A percentile compares a stretch with the other conserved stretches of the same genome.
phyloP scores from a whole-genome alignment of 2,329 filamentous ascomycete genomes.

The Thelonectria blattea region DNA sequence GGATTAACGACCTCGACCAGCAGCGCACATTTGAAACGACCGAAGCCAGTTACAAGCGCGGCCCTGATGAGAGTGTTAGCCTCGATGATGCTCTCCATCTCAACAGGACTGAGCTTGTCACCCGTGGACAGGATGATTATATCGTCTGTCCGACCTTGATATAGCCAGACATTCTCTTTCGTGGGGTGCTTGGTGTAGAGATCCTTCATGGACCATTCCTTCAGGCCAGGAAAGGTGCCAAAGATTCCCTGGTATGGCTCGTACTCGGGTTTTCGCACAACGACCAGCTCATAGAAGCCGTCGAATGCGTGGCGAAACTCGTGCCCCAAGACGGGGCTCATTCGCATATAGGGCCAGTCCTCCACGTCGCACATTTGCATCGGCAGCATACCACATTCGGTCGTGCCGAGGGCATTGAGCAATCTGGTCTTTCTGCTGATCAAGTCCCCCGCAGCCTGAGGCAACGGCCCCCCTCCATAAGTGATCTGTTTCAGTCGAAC shows the following conservation, averaged over 20 bases:
- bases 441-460: conserved; percentile 39
- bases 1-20: conserved; percentile 31
- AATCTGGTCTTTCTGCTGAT: conserved; percentile 36
- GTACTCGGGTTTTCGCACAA: conserved; percentile 37
- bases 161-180: conserved; percentile 42
- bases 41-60: conserved; percentile 44
- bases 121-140: conserved; percentile 50
- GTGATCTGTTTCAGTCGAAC: conserved; percentile 30
- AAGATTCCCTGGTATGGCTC: conserved; percentile 45
- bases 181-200: conserved; percentile 48
- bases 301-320: conserved; percentile 29
- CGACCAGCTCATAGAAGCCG: conserved; percentile 43
- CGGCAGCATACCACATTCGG: conserved; percentile 38
- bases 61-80: conserved; percentile 39
- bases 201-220: conserved; percentile 53
- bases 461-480: conserved; percentile 41
- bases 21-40: conserved; percentile 35
- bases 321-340: conserved; percentile 29
- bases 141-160: conserved; percentile 47
- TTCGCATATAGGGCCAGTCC: conserved; percentile 42
- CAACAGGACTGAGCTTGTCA: conserved; percentile 50
- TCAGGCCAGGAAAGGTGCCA: conserved; percentile 46
- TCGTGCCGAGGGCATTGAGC: conserved; percentile 39
- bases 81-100: conserved; percentile 43
- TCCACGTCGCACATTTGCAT: conserved; percentile 29